A percentile compares a stretch with the other conserved stretches of the same genome.
Conservation (phyloP, 495 filamentous ascomycete species). For the Pseudoneurospora amorphoporcata region DNA sequence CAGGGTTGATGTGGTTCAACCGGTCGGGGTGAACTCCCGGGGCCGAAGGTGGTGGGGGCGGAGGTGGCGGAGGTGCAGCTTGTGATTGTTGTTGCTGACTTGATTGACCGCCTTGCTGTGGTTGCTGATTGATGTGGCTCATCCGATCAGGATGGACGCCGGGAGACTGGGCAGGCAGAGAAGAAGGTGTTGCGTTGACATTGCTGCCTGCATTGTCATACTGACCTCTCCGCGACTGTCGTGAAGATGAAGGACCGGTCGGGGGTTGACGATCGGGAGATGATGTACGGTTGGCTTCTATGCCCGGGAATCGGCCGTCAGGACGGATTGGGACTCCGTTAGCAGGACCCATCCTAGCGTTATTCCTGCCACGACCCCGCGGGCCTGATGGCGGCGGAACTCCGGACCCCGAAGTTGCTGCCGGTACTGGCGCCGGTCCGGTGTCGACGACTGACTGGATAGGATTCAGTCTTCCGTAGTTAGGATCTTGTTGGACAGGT, state of each 20-base stretch:
- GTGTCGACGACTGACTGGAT: conserved; percentile 39
- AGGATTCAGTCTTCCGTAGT: conserved; percentile 49
- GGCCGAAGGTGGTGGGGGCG: conserved; percentile 15
- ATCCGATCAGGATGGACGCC: conserved; percentile 37
- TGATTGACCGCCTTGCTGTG: not conserved
- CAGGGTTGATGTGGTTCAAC: conserved; percentile 35
- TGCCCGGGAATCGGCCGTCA: conserved; percentile 24
- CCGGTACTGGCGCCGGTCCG: conserved; percentile 1
- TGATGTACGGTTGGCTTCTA: conserved; percentile 27
- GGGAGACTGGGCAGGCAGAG: conserved; percentile 14
- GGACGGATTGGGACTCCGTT: conserved; percentile 25
- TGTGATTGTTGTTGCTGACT: conserved; percentile 7
- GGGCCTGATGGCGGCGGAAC: conserved; percentile 64
- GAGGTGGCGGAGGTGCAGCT: conserved; percentile 6
- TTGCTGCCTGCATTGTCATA: conserved; percentile 17
- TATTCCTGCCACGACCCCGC: conserved; percentile 40
- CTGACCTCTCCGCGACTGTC: conserved; percentile 26
- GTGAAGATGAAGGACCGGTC: conserved; percentile 37
- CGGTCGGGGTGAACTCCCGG: conserved; percentile 7
- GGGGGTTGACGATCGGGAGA: conserved; percentile 39
- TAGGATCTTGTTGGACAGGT: conserved; percentile 48
- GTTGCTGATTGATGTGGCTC: conserved; percentile 22
- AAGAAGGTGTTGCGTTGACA: conserved; percentile 19
- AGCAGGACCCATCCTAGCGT: conserved; percentile 19
- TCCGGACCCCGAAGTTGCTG: not conserved